Evolutionary conservation across 495 filamentous ascomycete genomes (phyloP).

Genomic region (Pseudevernia furfuracea): DNA sequence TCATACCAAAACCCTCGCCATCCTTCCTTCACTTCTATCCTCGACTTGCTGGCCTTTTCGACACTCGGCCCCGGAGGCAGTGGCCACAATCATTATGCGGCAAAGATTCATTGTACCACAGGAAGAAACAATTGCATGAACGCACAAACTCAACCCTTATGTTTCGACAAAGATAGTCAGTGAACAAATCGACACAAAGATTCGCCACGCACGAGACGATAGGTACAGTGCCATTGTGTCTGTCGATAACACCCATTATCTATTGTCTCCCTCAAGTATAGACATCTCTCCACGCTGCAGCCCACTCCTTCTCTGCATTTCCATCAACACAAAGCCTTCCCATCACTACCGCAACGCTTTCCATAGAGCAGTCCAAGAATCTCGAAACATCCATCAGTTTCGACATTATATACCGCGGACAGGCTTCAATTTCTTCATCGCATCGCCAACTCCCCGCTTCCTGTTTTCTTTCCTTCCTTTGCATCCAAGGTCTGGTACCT

Average conservation of each 20-base stretch:
- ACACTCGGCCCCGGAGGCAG: not conserved
- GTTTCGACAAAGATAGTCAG: slow-evolving; percentile 1
- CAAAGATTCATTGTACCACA: slow-evolving; percentile 3
- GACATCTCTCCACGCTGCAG: not conserved
- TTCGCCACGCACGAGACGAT: not conserved
- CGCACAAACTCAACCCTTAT: too few relatives aligned
- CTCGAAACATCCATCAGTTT: not conserved
- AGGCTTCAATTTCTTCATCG: not conserved
- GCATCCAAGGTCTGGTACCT: slow-evolving; percentile 8
- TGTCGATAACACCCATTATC: not conserved
- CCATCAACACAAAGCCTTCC: not conserved
- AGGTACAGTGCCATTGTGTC: not conserved
- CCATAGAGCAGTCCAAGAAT: not conserved
- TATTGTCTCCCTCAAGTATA: not conserved
- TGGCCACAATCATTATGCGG: slow-evolving; percentile 10
- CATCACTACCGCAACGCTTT: not conserved
- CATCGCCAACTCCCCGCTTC: not conserved
- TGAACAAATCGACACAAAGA: slow-evolving; percentile 4
- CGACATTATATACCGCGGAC: not conserved
- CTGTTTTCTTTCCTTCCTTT: not conserved
- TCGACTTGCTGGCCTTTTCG: slow-evolving; percentile 10
- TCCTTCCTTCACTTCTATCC: not conserved
- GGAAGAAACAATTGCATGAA: slow-evolving; percentile 12
- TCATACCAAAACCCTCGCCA: not conserved
- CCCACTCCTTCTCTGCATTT: not conserved